phyloP scores from a whole-genome alignment of 1,139 yeast genomes.

The Blastobotrys proliferans region DNA sequence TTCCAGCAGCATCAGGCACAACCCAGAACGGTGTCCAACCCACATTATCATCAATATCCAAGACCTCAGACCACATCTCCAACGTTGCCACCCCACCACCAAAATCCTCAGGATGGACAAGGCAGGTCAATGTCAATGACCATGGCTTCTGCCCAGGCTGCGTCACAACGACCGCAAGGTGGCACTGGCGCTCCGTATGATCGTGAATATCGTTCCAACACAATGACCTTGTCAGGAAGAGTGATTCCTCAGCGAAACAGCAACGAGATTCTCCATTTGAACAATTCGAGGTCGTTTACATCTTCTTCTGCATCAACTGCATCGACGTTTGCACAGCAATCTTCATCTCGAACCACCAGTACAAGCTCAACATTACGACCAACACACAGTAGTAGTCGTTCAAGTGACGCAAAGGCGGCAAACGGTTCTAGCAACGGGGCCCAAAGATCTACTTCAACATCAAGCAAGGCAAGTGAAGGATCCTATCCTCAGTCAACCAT shows the following conservation, averaged over 20 bases:
- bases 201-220: slow-evolving; percentile 22
- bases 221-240: slow-evolving; percentile 30
- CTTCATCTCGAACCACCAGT: slow-evolving; percentile 2
- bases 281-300: slow-evolving; percentile 4
- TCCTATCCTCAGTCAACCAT: slow-evolving; percentile 37
- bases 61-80: not conserved
- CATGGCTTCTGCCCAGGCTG: slow-evolving; percentile 1
- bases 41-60: slow-evolving; percentile 14
- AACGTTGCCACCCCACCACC: not conserved
- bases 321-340: not conserved
- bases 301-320: not conserved
- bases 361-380: not conserved
- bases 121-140: slow-evolving; percentile 25
- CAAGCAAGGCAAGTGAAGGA: slow-evolving; percentile 19
- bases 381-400: slow-evolving; percentile 1
- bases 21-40: not conserved
- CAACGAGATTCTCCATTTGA: slow-evolving; percentile 8
- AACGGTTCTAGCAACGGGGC: not conserved
- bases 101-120: not conserved
- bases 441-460: slow-evolving; percentile 25
- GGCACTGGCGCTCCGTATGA: slow-evolving; percentile 15
- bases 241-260: slow-evolving; percentile 30
- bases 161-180: not conserved
- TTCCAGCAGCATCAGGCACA: not conserved
- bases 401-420: not conserved